Evolutionary conservation across 495 filamentous ascomycete genomes (phyloP).

Genomic region (Jackrogersella multiformis): DNA sequence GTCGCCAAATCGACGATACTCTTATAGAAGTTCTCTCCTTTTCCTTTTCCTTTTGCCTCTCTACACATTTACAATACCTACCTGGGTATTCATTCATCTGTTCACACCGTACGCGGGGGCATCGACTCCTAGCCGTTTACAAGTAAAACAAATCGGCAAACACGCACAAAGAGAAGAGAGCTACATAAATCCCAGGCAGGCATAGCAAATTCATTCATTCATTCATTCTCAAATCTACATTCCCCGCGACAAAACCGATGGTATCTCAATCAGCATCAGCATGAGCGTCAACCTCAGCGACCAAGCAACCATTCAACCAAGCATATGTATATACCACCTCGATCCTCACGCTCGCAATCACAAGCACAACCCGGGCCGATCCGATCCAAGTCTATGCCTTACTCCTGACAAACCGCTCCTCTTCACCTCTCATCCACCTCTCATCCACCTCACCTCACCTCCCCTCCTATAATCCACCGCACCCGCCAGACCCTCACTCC

Average conservation of each 20-base stretch:
- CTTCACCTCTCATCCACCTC: no score
- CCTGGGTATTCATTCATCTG: no score
- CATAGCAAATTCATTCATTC: neutral
- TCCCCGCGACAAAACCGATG: constrained; percentile 1
- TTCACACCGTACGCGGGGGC: neutral
- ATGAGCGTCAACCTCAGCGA: neutral
- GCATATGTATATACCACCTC: neutral
- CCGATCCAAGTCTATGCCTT: no score
- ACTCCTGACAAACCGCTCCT: no score
- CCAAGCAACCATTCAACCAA: neutral
- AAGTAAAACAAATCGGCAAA: no score
- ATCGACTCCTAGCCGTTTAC: neutral
- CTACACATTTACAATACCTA: no score
- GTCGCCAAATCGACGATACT: no score
- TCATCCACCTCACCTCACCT: no score
- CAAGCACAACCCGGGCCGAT: neutral
- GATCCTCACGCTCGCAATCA: neutral
- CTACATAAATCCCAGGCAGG: neutral
- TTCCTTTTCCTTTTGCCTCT: no score
- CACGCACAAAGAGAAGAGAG: no score
- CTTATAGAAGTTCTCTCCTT: no score
- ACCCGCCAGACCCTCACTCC: constrained; percentile 26
- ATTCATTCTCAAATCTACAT: constrained; percentile 5
- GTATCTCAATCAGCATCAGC: constrained; percentile 33
- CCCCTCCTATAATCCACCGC: no score